These are phyloP conservation scores for Theobroma grandiflorum DNA, from an alignment of 441 rosid genomes.

Conservation along the genomic window DNA sequence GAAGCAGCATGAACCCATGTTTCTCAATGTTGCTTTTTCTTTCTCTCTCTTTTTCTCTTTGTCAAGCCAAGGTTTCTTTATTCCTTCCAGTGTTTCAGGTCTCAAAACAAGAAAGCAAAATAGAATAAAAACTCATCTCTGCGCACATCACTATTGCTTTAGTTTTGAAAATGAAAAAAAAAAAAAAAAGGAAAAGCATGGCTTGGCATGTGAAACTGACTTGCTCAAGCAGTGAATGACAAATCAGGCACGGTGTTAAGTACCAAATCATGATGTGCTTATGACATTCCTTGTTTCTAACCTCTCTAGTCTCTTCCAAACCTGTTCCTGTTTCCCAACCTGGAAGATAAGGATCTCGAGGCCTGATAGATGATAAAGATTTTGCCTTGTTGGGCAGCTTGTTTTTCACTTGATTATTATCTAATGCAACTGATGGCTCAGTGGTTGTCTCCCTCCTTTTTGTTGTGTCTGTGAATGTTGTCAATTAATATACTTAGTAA, in stretches of 20 bases:
- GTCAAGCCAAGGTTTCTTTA: constrained; percentile 30
- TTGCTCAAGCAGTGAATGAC: constrained; percentile 32
- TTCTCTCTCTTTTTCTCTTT: not conserved
- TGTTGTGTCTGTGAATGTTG: not conserved
- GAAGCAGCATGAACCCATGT: constrained; percentile 45
- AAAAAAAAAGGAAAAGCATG: not conserved
- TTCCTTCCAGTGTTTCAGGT: constrained; percentile 36
- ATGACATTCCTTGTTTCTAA: constrained; percentile 22
- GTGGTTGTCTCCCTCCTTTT: constrained; percentile 13
- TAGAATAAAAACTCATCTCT: constrained; percentile 29
- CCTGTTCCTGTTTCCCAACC: constrained; percentile 13
- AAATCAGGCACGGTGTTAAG: constrained; percentile 25
- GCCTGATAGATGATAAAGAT: not conserved
- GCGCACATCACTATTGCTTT: constrained; percentile 31
- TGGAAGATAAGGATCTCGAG: constrained; percentile 29
- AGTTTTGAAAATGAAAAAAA: constrained; percentile 3
- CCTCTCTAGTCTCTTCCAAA: not conserved
- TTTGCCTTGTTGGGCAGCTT: constrained; percentile 16
- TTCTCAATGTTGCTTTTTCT: constrained; percentile 43
- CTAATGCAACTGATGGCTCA: constrained; percentile 6
- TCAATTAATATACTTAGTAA: not conserved
- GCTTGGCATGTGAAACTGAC: constrained; percentile 33
- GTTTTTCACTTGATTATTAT: not conserved
- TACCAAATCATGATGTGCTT: constrained; percentile 22
- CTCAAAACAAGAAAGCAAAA: constrained; percentile 33